These are phyloP conservation scores for Aspergillus sp. DNA, from an alignment of 2,329 filamentous ascomycete genomes.

Conservation along the genomic window DNA sequence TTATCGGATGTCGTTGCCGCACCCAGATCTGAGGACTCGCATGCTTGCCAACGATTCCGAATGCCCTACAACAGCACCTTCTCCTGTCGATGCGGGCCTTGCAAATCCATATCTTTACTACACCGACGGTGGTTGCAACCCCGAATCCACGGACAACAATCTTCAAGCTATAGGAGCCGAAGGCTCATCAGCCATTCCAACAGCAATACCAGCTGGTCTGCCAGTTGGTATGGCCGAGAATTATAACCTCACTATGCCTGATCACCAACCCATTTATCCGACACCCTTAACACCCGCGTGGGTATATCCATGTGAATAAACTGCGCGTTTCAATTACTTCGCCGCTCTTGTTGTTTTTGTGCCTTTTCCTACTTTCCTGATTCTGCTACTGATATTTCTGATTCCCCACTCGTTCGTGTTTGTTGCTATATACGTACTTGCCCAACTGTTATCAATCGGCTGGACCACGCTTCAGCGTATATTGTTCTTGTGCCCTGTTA, in stretches of 20 bases:
- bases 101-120: constrained; percentile 28
- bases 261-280: constrained; percentile 18
- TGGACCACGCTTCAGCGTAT: background rate
- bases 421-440: background rate
- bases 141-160: constrained; percentile 12
- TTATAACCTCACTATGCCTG: constrained; percentile 26
- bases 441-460: background rate
- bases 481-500: background rate
- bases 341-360: background rate
- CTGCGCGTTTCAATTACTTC: background rate
- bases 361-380: background rate
- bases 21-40: constrained; percentile 16
- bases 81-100: constrained; percentile 8
- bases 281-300: constrained; percentile 18
- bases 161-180: constrained; percentile 19
- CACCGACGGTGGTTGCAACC: constrained; percentile 16
- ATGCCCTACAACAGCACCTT: constrained; percentile 11
- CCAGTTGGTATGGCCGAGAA: constrained; percentile 26
- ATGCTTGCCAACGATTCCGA: constrained; percentile 16
- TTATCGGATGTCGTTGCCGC: constrained; percentile 24
- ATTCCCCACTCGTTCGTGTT: background rate
- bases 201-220: constrained; percentile 14
- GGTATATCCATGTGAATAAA: constrained; percentile 20
- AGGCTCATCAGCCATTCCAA: constrained; percentile 17
- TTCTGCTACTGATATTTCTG: background rate